Evolutionary conservation across 371 early-diverging fungal species (phyloP).

Genomic region (Thermomucor indicae-seudaticae): DNA sequence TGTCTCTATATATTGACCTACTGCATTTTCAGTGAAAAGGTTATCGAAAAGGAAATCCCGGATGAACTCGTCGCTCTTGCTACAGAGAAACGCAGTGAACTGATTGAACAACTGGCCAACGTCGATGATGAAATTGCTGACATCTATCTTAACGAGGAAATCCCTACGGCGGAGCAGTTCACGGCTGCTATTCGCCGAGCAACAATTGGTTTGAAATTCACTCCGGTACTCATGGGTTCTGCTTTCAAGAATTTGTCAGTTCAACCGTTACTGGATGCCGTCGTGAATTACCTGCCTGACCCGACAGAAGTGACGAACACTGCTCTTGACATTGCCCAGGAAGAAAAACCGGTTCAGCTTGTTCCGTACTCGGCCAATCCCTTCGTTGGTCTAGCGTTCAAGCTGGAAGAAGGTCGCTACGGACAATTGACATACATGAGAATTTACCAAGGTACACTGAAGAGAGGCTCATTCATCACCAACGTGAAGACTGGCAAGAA

Average conservation of each 20-base stretch:
- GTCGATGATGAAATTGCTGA: slow-evolving; percentile 88
- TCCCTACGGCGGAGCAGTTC: slow-evolving; percentile 69
- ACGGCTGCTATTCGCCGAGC: slow-evolving; percentile 74
- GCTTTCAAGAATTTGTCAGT: slow-evolving; percentile 87
- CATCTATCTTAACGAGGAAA: slow-evolving; percentile 73
- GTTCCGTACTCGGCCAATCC: slow-evolving; percentile 60
- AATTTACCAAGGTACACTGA: slow-evolving; percentile 92
- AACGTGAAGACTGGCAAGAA: slow-evolving; percentile 92
- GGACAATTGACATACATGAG: slow-evolving; percentile 97
- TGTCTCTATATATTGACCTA: neutral
- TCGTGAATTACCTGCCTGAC: slow-evolving; percentile 71
- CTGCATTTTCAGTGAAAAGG: slow-evolving; percentile 44
- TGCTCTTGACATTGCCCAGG: slow-evolving; percentile 69
- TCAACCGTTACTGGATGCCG: slow-evolving; percentile 75
- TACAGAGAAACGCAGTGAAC: slow-evolving; percentile 70
- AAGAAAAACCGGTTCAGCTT: slow-evolving; percentile 63
- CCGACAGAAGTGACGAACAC: slow-evolving; percentile 74
- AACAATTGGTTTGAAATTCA: slow-evolving; percentile 74
- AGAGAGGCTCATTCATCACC: slow-evolving; percentile 81
- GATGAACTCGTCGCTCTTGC: slow-evolving; percentile 70
- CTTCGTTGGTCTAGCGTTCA: slow-evolving; percentile 91
- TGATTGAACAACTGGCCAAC: slow-evolving; percentile 81
- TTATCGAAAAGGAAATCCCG: slow-evolving; percentile 76
- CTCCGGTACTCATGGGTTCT: slow-evolving; percentile 86
- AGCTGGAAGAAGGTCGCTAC: slow-evolving; percentile 93